phyloP scores from a whole-genome alignment of 805 yeast species.

The Clavispora fructus region DNA sequence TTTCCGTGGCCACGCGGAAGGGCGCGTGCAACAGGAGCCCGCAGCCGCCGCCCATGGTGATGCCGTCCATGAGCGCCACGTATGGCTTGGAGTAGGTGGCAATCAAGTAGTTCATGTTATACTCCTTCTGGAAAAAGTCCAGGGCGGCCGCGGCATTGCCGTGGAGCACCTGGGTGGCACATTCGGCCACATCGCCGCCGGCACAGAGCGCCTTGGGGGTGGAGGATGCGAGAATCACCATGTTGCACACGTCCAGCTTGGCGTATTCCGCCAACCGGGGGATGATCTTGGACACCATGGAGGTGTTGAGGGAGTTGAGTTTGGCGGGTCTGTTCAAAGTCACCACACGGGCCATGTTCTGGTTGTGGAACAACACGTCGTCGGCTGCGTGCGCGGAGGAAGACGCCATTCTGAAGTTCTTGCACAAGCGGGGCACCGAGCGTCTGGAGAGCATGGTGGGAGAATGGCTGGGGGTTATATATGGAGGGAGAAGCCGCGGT shows the following conservation, averaged over 20 bases:
- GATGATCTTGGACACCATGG: slow-evolving; percentile 67
- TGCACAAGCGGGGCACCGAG: slow-evolving; percentile 4
- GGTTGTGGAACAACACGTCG: slow-evolving; percentile 61
- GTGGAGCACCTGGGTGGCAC: slow-evolving; percentile 55
- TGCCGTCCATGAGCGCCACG: slow-evolving; percentile 83
- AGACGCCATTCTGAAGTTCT: slow-evolving; percentile 16
- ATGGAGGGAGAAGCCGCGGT: slow-evolving; percentile 7
- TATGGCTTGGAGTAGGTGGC: slow-evolving; percentile 85
- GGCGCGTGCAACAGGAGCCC: slow-evolving; percentile 89
- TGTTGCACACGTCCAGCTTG: slow-evolving; percentile 57
- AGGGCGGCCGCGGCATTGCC: slow-evolving; percentile 46
- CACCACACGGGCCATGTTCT: slow-evolving; percentile 64
- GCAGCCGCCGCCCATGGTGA: slow-evolving; percentile 98
- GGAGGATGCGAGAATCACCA: slow-evolving; percentile 63
- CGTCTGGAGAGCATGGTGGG: slow-evolving; percentile 10
- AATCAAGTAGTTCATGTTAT: slow-evolving; percentile 70
- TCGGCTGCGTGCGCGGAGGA: slow-evolving; percentile 23
- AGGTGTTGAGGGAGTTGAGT: slow-evolving; percentile 75
- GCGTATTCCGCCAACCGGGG: slow-evolving; percentile 76
- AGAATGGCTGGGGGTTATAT: slow-evolving; percentile 10
- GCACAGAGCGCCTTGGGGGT: slow-evolving; percentile 81
- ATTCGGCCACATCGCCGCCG: slow-evolving; percentile 90
- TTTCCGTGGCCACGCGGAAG: slow-evolving; percentile 89
- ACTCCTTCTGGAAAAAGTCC: slow-evolving; percentile 73
- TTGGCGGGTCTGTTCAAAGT: slow-evolving; percentile 76